These are phyloP conservation scores for Coniferiporia weirii DNA, from an alignment of 1,284 basidiomycete genomes.

Conservation along the genomic window DNA sequence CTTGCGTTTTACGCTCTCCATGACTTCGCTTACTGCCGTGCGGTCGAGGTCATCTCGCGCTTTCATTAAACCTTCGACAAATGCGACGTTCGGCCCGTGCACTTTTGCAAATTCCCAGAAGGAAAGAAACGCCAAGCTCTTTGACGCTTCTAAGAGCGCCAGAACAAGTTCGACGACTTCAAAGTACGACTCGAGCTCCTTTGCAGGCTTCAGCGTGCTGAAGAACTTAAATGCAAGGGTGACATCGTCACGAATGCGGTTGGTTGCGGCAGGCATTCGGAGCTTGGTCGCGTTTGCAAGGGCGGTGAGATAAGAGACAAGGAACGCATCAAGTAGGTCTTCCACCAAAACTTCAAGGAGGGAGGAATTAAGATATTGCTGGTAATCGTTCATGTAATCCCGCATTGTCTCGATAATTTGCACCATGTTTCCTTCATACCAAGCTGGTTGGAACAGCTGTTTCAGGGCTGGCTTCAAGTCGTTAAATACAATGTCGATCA, in stretches of 20 bases:
- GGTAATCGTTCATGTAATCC: slow-evolving; percentile 93
- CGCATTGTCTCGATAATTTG: slow-evolving; percentile 94
- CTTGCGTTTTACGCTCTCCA: slow-evolving; percentile 92
- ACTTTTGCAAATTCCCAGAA: slow-evolving; percentile 96
- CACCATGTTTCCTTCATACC: slow-evolving; percentile 84
- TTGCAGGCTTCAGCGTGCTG: slow-evolving; percentile 67
- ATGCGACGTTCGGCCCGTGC: slow-evolving; percentile 89
- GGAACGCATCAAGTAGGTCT: slow-evolving; percentile 88
- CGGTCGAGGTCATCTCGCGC: slow-evolving; percentile 90
- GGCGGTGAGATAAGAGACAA: slow-evolving; percentile 87
- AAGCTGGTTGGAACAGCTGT: slow-evolving; percentile 76
- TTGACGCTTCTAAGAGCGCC: slow-evolving; percentile 82
- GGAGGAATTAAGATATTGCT: slow-evolving; percentile 85
- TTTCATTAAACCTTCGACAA: slow-evolving; percentile 88
- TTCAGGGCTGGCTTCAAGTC: slow-evolving; percentile 90
- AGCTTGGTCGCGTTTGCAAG: slow-evolving; percentile 85
- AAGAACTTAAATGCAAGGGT: slow-evolving; percentile 79
- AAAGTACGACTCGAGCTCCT: slow-evolving; percentile 80
- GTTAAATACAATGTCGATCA: slow-evolving; percentile 94
- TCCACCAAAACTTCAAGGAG: slow-evolving; percentile 91
- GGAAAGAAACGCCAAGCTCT: slow-evolving; percentile 91
- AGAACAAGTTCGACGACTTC: slow-evolving; percentile 86
- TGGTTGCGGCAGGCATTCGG: slow-evolving; percentile 79
- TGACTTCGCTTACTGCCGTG: slow-evolving; percentile 81
- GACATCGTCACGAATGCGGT: slow-evolving; percentile 82